Conservation (phyloP, 108 stramenopile species). For the Fragilaria crotonensis region DNA sequence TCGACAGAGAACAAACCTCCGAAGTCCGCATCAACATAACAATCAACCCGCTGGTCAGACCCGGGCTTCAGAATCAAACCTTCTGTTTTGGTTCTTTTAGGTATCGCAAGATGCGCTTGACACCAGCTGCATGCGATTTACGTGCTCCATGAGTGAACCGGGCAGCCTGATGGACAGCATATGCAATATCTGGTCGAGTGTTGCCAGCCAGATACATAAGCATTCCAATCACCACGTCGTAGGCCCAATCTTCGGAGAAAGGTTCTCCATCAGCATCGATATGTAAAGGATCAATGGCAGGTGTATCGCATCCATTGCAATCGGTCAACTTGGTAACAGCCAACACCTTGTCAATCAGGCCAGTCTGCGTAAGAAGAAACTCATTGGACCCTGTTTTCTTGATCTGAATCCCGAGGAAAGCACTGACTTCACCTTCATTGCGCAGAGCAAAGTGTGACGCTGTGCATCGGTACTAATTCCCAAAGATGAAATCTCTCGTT, state of each 20-base stretch:
- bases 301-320: slow-evolving; percentile 14
- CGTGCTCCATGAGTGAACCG: slow-evolving; percentile 26
- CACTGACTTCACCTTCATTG: slow-evolving; percentile 6
- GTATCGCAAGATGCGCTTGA: slow-evolving; percentile 46
- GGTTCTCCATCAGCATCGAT: slow-evolving; percentile 27
- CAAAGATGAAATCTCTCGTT: background rate
- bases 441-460: slow-evolving; percentile 4
- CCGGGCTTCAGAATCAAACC: slow-evolving; percentile 29
- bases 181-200: slow-evolving; percentile 20
- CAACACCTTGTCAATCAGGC: slow-evolving; percentile 26
- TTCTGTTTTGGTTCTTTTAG: slow-evolving; percentile 26
- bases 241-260: slow-evolving; percentile 18
- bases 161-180: slow-evolving; percentile 37
- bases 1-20: slow-evolving; percentile 26
- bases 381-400: background rate
- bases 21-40: slow-evolving; percentile 46
- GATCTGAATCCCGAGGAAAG: slow-evolving; percentile 5
- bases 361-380: slow-evolving; percentile 20
- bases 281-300: slow-evolving; percentile 18
- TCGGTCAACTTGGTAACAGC: slow-evolving; percentile 14
- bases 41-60: slow-evolving; percentile 14
- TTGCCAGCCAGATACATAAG: slow-evolving; percentile 16
- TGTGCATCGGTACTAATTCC: background rate
- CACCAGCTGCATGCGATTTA: slow-evolving; percentile 30
- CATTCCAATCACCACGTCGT: slow-evolving; percentile 27